These are phyloP conservation scores for Alternaria arbusti DNA, from an alignment of 2,329 filamentous ascomycete genomes.

Conservation along the genomic window DNA sequence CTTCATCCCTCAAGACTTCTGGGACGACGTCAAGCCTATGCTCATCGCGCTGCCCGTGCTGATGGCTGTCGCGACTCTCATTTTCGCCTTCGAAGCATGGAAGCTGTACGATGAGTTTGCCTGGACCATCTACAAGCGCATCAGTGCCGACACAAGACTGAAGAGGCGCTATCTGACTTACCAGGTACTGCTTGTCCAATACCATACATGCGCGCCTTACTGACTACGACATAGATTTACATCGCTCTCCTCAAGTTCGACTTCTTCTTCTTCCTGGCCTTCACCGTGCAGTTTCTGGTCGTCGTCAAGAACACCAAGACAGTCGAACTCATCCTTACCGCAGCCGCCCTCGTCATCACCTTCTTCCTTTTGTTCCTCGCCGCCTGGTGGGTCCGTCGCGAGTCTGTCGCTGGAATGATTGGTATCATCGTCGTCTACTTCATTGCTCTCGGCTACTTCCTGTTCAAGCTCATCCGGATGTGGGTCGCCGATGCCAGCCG, in stretches of 20 bases:
- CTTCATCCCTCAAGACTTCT: slow-evolving; percentile 64
- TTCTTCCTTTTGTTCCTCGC: slow-evolving; percentile 86
- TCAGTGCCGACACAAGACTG: slow-evolving; percentile 95
- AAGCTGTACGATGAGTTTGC: slow-evolving; percentile 98
- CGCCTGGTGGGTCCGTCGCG: slow-evolving; percentile 82
- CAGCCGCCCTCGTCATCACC: slow-evolving; percentile 88
- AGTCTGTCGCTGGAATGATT: slow-evolving; percentile 80
- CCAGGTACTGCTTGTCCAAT: slow-evolving; percentile 69
- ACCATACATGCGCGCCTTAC: not conserved
- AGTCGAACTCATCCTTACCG: slow-evolving; percentile 83
- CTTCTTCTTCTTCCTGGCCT: slow-evolving; percentile 99
- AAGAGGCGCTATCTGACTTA: slow-evolving; percentile 96
- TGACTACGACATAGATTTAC: slow-evolving; percentile 74
- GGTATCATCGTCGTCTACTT: slow-evolving; percentile 83
- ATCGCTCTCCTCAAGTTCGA: slow-evolving; percentile 98
- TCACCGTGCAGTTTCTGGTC: slow-evolving; percentile 97
- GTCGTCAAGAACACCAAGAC: slow-evolving; percentile 74
- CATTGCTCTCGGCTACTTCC: slow-evolving; percentile 89
- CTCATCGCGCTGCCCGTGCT: slow-evolving; percentile 86
- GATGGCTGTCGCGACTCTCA: slow-evolving; percentile 75
- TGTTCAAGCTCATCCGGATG: slow-evolving; percentile 98
- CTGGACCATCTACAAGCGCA: slow-evolving; percentile 99
- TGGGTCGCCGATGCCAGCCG: slow-evolving; percentile 66
- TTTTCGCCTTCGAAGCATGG: slow-evolving; percentile 82
- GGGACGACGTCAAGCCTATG: slow-evolving; percentile 73